Conservation (phyloP, 345 rosid genomes). For the Boechera stricta region DNA sequence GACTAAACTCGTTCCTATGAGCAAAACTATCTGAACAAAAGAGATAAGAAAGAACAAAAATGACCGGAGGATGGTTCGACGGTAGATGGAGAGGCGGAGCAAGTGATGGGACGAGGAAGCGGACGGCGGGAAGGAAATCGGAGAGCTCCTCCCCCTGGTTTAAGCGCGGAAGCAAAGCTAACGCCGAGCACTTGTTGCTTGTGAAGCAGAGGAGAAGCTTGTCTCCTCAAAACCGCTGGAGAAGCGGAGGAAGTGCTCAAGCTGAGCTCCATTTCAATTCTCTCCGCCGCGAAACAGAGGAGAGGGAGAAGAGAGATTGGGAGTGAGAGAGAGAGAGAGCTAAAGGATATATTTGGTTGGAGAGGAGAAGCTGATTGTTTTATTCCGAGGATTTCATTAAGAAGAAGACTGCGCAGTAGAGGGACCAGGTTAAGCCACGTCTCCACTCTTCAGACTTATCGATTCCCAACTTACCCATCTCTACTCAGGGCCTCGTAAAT, state of each 20-base stretch:
- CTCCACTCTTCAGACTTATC: slow-evolving; percentile 31
- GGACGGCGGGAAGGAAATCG: slow-evolving; percentile 48
- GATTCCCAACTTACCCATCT: slow-evolving; percentile 13
- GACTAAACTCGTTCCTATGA: neutral
- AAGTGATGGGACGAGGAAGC: slow-evolving; percentile 52
- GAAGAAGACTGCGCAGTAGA: slow-evolving; percentile 23
- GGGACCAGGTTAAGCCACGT: slow-evolving; percentile 52
- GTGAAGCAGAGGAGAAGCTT: slow-evolving; percentile 42
- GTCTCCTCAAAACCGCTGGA: slow-evolving; percentile 44
- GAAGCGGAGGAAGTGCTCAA: slow-evolving; percentile 50
- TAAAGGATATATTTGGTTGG: slow-evolving; percentile 46
- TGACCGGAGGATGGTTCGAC: slow-evolving; percentile 64
- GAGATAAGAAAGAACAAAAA: slow-evolving; percentile 3
- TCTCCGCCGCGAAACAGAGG: slow-evolving; percentile 40
- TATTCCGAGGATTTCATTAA: neutral
- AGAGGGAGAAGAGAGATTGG: slow-evolving; percentile 11
- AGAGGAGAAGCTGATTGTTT: slow-evolving; percentile 49
- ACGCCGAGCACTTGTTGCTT: slow-evolving; percentile 54
- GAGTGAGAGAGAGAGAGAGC: slow-evolving; percentile 9
- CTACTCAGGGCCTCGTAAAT: no score
- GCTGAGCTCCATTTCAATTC: slow-evolving; percentile 59
- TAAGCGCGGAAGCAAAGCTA: slow-evolving; percentile 51
- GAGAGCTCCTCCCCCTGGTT: slow-evolving; percentile 47
- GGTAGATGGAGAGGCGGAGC: slow-evolving; percentile 67
- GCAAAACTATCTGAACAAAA: neutral